phyloP scores from a whole-genome alignment of 805 yeast genomes.

The Helenozyma baotianmanensis region DNA sequence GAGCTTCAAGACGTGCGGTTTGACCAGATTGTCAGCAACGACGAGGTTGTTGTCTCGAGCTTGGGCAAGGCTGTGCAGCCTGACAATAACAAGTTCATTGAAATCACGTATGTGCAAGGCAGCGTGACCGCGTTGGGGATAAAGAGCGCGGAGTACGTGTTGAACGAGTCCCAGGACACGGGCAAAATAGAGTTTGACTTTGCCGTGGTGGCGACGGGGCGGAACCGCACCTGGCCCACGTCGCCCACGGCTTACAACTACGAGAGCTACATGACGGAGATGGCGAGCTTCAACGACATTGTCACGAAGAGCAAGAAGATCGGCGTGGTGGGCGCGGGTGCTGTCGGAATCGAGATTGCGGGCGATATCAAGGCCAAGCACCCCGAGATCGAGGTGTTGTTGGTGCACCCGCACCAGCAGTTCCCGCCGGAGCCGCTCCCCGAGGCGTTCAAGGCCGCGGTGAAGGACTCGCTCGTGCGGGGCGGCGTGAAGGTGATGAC shows the following conservation, averaged over 20 bases:
- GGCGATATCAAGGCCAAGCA: slow-evolving; percentile 41
- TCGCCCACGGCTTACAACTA: slow-evolving; percentile 43
- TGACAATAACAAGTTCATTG: slow-evolving; percentile 10
- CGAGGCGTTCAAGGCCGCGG: slow-evolving; percentile 24
- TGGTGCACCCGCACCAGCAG: slow-evolving; percentile 33
- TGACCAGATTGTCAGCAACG: slow-evolving; percentile 24
- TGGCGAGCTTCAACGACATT: slow-evolving; percentile 28
- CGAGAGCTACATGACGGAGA: slow-evolving; percentile 37
- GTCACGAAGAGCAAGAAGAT: slow-evolving; percentile 30
- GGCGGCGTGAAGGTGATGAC: slow-evolving; percentile 26
- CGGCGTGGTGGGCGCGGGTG: slow-evolving; percentile 50
- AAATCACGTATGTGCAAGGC: slow-evolving; percentile 30
- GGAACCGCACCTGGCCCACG: slow-evolving; percentile 51
- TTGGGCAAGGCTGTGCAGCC: slow-evolving; percentile 9
- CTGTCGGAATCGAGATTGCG: slow-evolving; percentile 48
- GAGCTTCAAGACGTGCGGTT: slow-evolving; percentile 26
- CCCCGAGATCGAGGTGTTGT: slow-evolving; percentile 32
- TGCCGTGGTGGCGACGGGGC: slow-evolving; percentile 44
- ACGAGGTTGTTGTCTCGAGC: slow-evolving; percentile 16
- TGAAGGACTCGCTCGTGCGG: slow-evolving; percentile 22
- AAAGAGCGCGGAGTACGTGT: slow-evolving; percentile 22
- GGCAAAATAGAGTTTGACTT: slow-evolving; percentile 38
- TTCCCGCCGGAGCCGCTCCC: slow-evolving; percentile 38
- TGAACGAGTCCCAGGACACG: slow-evolving; percentile 17
- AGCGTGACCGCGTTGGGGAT: slow-evolving; percentile 23